phyloP scores from a whole-genome alignment of 371 early-diverging fungal genomes.

The Syncephalastrum racemosum region DNA sequence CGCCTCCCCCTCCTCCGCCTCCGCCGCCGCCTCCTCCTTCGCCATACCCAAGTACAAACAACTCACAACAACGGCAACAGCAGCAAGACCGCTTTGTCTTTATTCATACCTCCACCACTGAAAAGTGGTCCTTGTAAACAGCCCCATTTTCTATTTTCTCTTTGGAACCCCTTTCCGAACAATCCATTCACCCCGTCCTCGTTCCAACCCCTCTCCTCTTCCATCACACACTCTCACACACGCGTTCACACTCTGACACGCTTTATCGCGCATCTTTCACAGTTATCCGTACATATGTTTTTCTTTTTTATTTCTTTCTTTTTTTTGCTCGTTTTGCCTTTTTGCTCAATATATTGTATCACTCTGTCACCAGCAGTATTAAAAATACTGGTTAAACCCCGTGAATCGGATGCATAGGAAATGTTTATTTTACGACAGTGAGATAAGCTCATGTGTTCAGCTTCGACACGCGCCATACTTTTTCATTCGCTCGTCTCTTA shows the following conservation, averaged over 20 bases:
- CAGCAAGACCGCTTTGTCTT: constrained; percentile 1
- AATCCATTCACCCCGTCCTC: constrained; percentile 3
- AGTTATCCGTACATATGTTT: not conserved
- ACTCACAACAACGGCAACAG: constrained; percentile 1
- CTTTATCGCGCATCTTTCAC: too few species aligned
- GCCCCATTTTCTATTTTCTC: too few species aligned
- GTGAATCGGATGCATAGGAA: too few species aligned
- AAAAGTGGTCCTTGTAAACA: too few species aligned
- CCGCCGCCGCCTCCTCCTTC: not conserved
- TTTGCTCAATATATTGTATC: constrained; percentile 5
- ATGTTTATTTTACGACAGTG: too few species aligned
- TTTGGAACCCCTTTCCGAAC: not conserved
- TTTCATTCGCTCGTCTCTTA: not conserved
- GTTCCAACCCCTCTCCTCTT: constrained; percentile 7
- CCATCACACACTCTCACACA: not conserved
- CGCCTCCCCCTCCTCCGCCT: constrained; percentile 4
- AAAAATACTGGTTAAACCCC: not conserved
- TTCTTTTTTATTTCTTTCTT: constrained; percentile 1
- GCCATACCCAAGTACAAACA: constrained; percentile 3
- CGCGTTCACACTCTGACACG: too few species aligned
- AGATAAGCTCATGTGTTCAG: too few species aligned
- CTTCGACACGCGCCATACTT: too few species aligned
- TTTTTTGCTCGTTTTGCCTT: constrained; percentile 2
- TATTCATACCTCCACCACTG: too few species aligned
- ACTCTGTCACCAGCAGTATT: constrained; percentile 5